Base-by-base conservation (phyloP, 371 early-diverging fungal species). In the Choanephora cucurbitarum region DNA sequence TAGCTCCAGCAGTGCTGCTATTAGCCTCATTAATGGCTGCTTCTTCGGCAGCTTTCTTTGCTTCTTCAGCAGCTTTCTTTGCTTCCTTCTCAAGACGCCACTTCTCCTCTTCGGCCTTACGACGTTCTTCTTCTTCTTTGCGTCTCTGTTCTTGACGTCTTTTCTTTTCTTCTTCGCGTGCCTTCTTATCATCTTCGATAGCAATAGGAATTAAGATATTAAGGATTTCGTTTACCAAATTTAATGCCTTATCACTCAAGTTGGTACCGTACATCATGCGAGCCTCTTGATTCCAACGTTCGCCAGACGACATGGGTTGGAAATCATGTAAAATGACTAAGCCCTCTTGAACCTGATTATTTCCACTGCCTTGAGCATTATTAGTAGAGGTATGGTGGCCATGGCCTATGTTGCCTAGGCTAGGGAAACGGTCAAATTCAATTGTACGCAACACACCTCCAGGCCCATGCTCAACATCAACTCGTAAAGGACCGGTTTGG, bases 281-380 rank as follows among this genome's bases (percentile, higher is more conserved):
- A 14, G 86, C 88, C 69, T 95, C 95, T 66, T 95, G 92, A 19
- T 82, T 77, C 96, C 96, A 96, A 1, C 97, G 85, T 60, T 94
- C 92, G 15, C 76, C 56, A 1, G 92, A 89, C 4, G 85, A 74
- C 80, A 87, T 73, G 5, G 92, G 91, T 44, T 78, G 81, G 69
- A 88, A 91, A 28, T 86, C 84, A 46, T 89, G 85, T 9, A 88
- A 75, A 4, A 84, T 71, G 4, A 81, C 57, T 40, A 85, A 67
- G 31, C 81, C 70, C 32, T 82, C 81, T 28, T 69, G 62, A 2
- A 54, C 56, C 21, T 70, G 70, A 37, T 67, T 58, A 17, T 54
- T 49, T 0, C 33, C 3, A 15, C 6, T 13, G 14, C 40, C 47
- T 1, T 11, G 37, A 14, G 9, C 31, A 21, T 40, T 18, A n/a